Evolutionary conservation across 2,329 filamentous ascomycete species (phyloP).

Genomic region (Ophiostoma pallidulum): DNA sequence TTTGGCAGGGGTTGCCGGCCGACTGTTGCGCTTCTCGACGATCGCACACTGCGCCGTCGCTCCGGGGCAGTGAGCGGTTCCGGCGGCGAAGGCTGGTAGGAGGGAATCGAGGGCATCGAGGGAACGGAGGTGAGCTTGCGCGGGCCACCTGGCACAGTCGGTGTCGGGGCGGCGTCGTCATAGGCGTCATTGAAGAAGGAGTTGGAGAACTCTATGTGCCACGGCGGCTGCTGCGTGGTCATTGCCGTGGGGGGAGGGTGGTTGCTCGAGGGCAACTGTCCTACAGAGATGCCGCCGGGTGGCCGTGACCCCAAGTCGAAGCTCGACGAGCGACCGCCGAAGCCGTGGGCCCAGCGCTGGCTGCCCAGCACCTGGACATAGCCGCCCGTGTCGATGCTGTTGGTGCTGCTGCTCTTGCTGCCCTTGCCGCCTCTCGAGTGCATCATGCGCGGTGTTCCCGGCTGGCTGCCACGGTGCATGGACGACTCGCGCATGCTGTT

Average conservation of each 20-base stretch:
- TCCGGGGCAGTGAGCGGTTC: constrained; percentile 29
- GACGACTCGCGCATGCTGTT: constrained; percentile 50
- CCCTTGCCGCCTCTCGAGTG: constrained; percentile 52
- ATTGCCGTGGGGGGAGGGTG: constrained; percentile 5
- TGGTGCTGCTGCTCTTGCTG: constrained; percentile 61
- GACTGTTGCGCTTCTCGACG: constrained; percentile 39
- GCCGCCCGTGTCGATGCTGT: constrained; percentile 56
- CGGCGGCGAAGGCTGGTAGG: constrained; percentile 31
- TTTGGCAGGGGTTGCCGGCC: constrained; percentile 24
- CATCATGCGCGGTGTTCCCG: constrained; percentile 34
- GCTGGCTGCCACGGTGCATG: constrained; percentile 25
- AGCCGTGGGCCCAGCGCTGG: constrained; percentile 48
- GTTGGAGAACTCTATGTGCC: constrained; percentile 41
- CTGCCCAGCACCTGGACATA: constrained; percentile 48
- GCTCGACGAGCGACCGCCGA: constrained; percentile 55
- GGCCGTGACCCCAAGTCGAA: constrained; percentile 56
- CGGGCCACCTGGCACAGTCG: constrained; percentile 72
- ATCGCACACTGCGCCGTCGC: constrained; percentile 50
- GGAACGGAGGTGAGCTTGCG: constrained; percentile 35
- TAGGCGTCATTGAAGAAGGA: constrained; percentile 43
- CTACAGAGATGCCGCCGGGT: no score
- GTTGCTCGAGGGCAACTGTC: neutral
- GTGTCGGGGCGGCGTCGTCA: constrained; percentile 76
- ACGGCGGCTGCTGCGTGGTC: constrained; percentile 21
- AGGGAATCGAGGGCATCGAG: constrained; percentile 28